phyloP scores from a whole-genome alignment of 1,139 yeast genomes.

The Wickerhamomyces sp. region DNA sequence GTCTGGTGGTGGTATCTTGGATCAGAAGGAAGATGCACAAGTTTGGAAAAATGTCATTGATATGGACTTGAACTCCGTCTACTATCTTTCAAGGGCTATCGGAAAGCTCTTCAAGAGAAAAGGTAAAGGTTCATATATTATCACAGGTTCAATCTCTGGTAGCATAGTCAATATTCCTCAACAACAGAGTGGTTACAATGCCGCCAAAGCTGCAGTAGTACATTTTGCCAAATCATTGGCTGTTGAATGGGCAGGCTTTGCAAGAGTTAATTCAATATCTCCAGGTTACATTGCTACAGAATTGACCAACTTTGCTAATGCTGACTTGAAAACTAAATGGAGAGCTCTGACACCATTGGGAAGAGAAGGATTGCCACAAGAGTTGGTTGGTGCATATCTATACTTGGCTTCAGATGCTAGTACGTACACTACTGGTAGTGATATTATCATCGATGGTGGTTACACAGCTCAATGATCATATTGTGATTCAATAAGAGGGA shows the following conservation, averaged over 20 bases:
- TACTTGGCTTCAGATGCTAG: constrained; percentile 87
- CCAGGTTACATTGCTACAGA: constrained; percentile 85
- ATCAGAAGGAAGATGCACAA: constrained; percentile 44
- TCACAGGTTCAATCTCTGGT: constrained; percentile 91
- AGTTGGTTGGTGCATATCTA: constrained; percentile 81
- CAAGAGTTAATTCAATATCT: constrained; percentile 78
- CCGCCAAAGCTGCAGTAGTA: constrained; percentile 81
- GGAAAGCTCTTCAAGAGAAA: constrained; percentile 71
- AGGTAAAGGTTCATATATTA: constrained; percentile 69
- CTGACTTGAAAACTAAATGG: constrained; percentile 55
- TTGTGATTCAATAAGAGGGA: constrained; percentile 22
- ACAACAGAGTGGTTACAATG: constrained; percentile 84
- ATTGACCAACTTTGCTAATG: constrained; percentile 54
- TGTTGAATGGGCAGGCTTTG: constrained; percentile 87
- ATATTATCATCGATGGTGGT: constrained; percentile 83
- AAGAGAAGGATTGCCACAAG: constrained; percentile 73
- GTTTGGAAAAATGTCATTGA: constrained; percentile 68
- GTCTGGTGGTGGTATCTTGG: constrained; percentile 68
- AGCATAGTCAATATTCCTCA: constrained; percentile 87
- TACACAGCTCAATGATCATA: constrained; percentile 34
- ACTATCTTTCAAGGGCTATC: constrained; percentile 65
- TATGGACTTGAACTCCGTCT: constrained; percentile 71
- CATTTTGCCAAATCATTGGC: constrained; percentile 81
- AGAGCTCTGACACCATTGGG: constrained; percentile 75
- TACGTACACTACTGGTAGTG: constrained; percentile 79